Percentiles rank a stretch among this genome's conserved stretches.
These are phyloP conservation scores for Beta lomatogona DNA, from an alignment of 179 eudicot species.

Conservation along the genomic window DNA sequence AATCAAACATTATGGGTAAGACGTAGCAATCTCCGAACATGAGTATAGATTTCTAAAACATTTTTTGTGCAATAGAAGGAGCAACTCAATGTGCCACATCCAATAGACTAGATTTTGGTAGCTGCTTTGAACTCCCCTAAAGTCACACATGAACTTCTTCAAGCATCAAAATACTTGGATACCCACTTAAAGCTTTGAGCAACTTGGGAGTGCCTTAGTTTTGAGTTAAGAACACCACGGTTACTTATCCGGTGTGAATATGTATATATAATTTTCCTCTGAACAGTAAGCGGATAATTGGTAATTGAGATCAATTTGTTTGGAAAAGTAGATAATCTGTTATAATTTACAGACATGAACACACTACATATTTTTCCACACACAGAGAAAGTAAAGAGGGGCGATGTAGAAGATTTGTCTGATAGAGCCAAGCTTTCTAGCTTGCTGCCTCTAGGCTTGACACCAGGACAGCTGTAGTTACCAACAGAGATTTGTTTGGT, in stretches of 20 bases:
- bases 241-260: not conserved
- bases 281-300: not conserved
- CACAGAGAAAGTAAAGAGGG: not conserved
- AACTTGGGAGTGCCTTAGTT: not conserved
- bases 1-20: not conserved
- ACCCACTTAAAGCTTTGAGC: not conserved
- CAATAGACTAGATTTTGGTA: not conserved
- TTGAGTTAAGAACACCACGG: too few relatives aligned
- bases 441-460: not conserved
- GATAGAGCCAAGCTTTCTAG: not conserved
- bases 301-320: not conserved
- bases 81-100: not conserved
- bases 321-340: not conserved
- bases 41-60: not conserved
- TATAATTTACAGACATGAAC: not conserved
- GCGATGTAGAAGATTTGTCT: not conserved
- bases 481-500: not conserved
- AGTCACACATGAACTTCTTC: not conserved
- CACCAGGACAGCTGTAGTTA: not conserved
- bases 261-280: not conserved
- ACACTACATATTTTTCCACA: not conserved
- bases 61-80: not conserved
- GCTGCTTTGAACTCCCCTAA: not conserved
- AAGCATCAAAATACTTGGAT: not conserved
- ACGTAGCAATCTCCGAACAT: too few relatives aligned